phyloP scores from a whole-genome alignment of 139 green algal genomes.

The Asterochloris erici region DNA sequence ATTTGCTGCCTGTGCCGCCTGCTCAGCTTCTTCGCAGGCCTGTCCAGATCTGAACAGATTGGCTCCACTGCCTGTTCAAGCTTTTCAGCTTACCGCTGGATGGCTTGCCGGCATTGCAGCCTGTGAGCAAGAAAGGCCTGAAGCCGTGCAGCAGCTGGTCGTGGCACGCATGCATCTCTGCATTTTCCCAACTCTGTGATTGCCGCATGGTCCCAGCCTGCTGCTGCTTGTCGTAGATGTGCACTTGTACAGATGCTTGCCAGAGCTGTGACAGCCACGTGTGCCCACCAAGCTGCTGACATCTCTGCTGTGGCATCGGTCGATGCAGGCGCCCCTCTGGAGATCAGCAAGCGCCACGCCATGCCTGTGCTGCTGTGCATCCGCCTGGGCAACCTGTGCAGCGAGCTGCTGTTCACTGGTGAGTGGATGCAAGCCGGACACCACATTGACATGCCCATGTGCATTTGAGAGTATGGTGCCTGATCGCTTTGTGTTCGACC shows the following conservation, averaged over 20 bases:
- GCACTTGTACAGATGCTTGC: neutral
- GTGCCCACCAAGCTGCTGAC: neutral
- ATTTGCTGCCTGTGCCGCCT: no score
- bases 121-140: no score
- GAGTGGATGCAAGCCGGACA: neutral
- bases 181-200: neutral
- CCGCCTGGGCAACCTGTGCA: slow-evolving; percentile 5
- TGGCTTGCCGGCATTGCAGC: no score
- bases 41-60: no score
- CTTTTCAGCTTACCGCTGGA: no score
- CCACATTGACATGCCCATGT: neutral
- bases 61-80: no score
- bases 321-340: slow-evolving; percentile 19
- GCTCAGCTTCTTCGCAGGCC: no score
- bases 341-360: slow-evolving; percentile 12
- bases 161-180: neutral
- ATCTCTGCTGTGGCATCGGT: neutral
- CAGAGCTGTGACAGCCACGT: no score
- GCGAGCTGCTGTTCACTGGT: slow-evolving; percentile 9
- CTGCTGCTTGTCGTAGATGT: neutral
- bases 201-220: neutral
- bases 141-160: neutral
- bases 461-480: neutral
- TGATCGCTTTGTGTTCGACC: neutral
- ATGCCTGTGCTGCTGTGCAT: slow-evolving; percentile 9